These are phyloP conservation scores for Amanita jacksonii DNA, from an alignment of 768 basidiomycete genomes.

Conservation along the genomic window DNA sequence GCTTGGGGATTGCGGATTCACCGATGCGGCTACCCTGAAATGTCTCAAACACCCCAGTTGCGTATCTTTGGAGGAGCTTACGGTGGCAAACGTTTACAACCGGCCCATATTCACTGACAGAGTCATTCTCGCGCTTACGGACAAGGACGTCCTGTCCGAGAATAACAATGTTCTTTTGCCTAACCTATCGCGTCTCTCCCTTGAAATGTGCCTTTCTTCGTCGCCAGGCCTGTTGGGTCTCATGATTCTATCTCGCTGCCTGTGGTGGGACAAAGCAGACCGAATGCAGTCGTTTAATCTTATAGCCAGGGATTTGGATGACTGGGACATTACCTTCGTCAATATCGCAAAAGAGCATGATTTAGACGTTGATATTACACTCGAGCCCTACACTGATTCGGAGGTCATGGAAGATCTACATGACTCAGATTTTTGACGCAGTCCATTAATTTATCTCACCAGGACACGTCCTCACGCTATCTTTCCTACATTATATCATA, in stretches of 20 bases:
- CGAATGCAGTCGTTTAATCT: background rate
- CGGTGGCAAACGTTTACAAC: background rate
- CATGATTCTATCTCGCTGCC: constrained; percentile 1
- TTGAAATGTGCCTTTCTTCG: background rate
- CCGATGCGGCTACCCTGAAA: background rate
- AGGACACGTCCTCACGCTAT: too few species aligned
- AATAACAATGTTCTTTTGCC: background rate
- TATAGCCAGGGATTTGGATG: background rate
- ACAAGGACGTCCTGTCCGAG: background rate
- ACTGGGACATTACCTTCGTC: background rate
- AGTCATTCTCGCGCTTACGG: background rate
- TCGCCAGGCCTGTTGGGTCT: constrained; percentile 1
- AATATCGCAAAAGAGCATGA: background rate
- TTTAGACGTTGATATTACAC: background rate
- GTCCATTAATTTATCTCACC: too few species aligned
- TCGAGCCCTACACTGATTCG: background rate
- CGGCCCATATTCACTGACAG: constrained; percentile 2
- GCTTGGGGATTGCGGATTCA: background rate
- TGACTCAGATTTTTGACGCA: background rate
- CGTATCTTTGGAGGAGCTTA: background rate
- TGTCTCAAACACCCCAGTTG: background rate
- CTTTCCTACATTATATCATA: too few species aligned
- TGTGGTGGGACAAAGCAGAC: constrained; percentile 2
- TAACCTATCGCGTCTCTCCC: background rate
- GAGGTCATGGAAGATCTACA: background rate